These are phyloP conservation scores for Neltuma alba DNA, from an alignment of 306 rosid genomes.

Conservation along the genomic window DNA sequence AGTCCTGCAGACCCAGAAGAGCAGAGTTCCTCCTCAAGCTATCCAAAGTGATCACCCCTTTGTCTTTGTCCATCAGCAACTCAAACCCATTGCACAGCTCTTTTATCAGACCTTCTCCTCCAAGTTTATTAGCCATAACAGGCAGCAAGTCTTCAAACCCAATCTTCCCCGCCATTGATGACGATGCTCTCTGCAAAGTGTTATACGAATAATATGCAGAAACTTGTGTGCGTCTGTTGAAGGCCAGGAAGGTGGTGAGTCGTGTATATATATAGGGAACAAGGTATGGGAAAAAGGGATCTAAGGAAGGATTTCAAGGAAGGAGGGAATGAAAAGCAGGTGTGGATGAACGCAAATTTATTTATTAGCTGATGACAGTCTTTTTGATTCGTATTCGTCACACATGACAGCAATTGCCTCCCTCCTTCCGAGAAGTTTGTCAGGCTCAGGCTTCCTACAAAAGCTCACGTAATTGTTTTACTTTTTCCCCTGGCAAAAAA, in stretches of 20 bases:
- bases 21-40: constrained; percentile 69
- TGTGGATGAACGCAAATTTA: constrained; percentile 47
- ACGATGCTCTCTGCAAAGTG: not conserved
- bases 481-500: no score
- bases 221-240: not conserved
- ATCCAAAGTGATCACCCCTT: constrained; percentile 70
- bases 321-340: constrained; percentile 31
- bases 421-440: constrained; percentile 57
- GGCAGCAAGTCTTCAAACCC: constrained; percentile 80
- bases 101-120: constrained; percentile 78
- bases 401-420: constrained; percentile 51
- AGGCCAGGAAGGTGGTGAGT: not conserved
- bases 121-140: constrained; percentile 72
- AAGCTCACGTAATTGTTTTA: not conserved
- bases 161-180: constrained; percentile 48
- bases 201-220: not conserved
- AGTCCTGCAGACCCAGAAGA: constrained; percentile 61
- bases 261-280: not conserved
- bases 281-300: not conserved
- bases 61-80: constrained; percentile 79
- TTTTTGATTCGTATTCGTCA: constrained; percentile 46
- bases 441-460: not conserved
- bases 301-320: constrained; percentile 42
- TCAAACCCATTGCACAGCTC: constrained; percentile 91
- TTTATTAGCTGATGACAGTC: constrained; percentile 50